Evolutionary conservation across 2,329 filamentous ascomycete species (phyloP).

Genomic region (Diaporthe sp.): DNA sequence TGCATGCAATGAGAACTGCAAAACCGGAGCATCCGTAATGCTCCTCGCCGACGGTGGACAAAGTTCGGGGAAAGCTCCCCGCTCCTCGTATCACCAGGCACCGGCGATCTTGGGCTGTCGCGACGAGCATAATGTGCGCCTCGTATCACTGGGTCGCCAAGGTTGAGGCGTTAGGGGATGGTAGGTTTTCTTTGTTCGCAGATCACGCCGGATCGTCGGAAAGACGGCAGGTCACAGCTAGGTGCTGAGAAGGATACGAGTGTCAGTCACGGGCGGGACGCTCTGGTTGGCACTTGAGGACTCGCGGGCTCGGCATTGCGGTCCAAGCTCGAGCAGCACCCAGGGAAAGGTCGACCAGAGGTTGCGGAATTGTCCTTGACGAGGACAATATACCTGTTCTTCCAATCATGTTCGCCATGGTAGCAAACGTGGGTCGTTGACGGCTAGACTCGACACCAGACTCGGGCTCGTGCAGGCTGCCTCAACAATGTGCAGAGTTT

Average conservation of each 20-base stretch:
- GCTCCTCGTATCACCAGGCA: neutral
- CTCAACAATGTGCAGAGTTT: neutral
- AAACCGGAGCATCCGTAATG: too few species aligned
- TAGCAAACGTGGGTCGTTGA: neutral
- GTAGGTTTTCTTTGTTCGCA: neutral
- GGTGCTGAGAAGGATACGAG: neutral
- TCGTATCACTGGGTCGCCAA: slow-evolving; percentile 8
- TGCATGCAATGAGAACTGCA: neutral
- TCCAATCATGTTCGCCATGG: neutral
- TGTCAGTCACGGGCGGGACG: neutral
- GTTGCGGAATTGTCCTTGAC: neutral
- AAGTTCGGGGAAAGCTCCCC: neutral
- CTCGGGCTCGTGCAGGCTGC: neutral
- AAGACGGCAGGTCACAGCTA: neutral
- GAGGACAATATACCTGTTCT: too few species aligned
- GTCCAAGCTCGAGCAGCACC: neutral
- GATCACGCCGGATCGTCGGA: neutral
- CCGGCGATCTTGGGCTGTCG: neutral
- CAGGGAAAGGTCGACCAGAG: neutral
- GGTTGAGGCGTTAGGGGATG: neutral
- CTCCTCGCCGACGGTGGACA: neutral
- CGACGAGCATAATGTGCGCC: neutral
- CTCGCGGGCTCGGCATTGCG: neutral
- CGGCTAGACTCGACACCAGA: neutral
- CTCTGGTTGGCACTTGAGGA: neutral